These are phyloP conservation scores for Rosa chinensis DNA, from an alignment of 306 rosid genomes.

Conservation along the genomic window DNA sequence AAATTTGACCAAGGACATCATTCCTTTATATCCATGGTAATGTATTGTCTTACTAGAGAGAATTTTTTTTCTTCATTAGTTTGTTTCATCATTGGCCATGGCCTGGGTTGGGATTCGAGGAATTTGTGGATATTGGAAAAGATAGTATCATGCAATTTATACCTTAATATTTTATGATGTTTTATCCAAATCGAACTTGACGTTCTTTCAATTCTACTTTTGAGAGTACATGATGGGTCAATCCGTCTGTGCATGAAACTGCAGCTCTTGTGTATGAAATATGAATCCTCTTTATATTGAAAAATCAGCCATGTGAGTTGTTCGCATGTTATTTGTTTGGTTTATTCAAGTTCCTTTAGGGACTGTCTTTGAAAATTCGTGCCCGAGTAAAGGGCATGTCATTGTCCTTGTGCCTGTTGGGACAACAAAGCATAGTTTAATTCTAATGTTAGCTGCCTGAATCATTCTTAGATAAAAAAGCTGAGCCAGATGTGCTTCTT, in stretches of 20 bases:
- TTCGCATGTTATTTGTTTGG: background rate
- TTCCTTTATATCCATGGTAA: conserved; percentile 52
- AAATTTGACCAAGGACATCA: conserved; percentile 27
- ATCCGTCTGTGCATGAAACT: background rate
- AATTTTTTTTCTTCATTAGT: background rate
- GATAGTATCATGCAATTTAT: background rate
- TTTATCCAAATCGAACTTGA: background rate
- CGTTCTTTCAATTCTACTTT: background rate
- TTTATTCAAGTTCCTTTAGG: background rate
- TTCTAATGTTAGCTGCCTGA: background rate
- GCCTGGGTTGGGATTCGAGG: background rate
- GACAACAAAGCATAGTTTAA: background rate
- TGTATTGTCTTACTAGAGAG: conserved; percentile 4
- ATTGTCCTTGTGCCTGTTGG: background rate
- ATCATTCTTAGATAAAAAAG: background rate
- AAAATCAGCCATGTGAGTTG: background rate
- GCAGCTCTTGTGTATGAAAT: background rate
- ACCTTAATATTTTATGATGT: background rate
- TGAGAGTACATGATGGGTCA: background rate
- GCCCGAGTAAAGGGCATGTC: background rate
- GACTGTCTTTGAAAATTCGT: background rate
- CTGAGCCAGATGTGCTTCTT: background rate
- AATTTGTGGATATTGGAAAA: background rate
- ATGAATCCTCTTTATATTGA: background rate
- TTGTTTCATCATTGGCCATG: background rate